Percentiles rank a stretch among this genome's conserved stretches.
Evolutionary conservation across 257 asterid species (phyloP).

Genomic region (Lycium ferocissimum): DNA sequence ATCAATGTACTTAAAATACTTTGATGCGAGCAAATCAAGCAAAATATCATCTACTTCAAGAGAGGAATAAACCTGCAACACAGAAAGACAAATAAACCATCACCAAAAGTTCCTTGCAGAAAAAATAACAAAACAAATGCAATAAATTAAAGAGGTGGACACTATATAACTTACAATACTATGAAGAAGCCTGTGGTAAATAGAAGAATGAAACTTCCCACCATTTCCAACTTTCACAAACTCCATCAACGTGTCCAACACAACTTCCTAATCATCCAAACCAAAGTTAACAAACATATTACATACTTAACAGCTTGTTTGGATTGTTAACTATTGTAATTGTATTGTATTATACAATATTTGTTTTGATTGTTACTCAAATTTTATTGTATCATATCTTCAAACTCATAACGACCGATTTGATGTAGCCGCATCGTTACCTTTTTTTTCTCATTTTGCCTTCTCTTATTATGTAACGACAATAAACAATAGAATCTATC

Average conservation of each 20-base stretch:
- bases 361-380: too few relatives aligned
- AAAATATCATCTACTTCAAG: slow-evolving; percentile 58
- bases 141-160: slow-evolving; percentile 6
- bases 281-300: not conserved
- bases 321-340: too few relatives aligned
- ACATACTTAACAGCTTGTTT: too few relatives aligned
- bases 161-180: slow-evolving; percentile 53
- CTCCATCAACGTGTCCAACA: slow-evolving; percentile 81
- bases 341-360: too few relatives aligned
- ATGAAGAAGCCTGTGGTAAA: slow-evolving; percentile 74
- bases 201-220: slow-evolving; percentile 78
- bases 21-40: slow-evolving; percentile 62
- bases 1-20: slow-evolving; percentile 80
- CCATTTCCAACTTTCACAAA: slow-evolving; percentile 84
- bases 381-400: too few relatives aligned
- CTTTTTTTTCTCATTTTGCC: too few relatives aligned
- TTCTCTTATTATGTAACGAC: too few relatives aligned
- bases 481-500: too few relatives aligned
- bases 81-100: not conserved
- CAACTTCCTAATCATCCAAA: slow-evolving; percentile 62
- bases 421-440: too few relatives aligned
- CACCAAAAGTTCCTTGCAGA: not conserved
- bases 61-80: slow-evolving; percentile 62
- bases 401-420: too few relatives aligned
- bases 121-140: not conserved